Evolutionary conservation across 768 basidiomycete genomes (phyloP), one percentile per base, ranked within the genome.

Genomic region (Boletus fagicola): DNA sequence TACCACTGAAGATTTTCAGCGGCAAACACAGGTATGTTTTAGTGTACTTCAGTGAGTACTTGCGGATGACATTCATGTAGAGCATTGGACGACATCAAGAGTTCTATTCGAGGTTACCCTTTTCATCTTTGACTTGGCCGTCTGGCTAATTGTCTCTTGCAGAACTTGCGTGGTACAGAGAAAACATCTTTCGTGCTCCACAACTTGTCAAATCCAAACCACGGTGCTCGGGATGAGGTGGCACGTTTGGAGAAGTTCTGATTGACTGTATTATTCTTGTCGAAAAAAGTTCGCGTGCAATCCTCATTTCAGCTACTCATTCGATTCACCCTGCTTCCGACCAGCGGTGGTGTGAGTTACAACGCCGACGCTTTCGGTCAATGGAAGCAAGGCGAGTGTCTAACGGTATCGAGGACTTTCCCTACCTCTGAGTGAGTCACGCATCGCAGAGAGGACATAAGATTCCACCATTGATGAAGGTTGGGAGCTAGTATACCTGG

Each of bases 81-180:
- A 30, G 94, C 94, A 3, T 70, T 93, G 59, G 88, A 89, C 58
- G 94, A 96, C 63, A 94, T 95, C 57, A 76, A 75, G 42, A 78
- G 81, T 31, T 92, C 90, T 6, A 92, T 96, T 48, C 68, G 72
- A 72, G 94, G 92, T 87, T 30, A 67, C 31, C 33, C 2, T 26
- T 20, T 38, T 16, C 6, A 6, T 31, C 10, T 40, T 18, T 52
- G 9, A 53, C 18, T 20, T n/a, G 47, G 35, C 45, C 30, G 11
- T 39, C 54, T 49, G 9, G 13, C 57, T 54, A 31, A 65, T 20
- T 39, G 13, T 9, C 18, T 3, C n/a, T 20, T 20, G 28, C 13
- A 51, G 50, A 39, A 11, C 50, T 51, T n/a, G 38, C 50, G 26
- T 51, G 50, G 50, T 51, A 51, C 9, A 38, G 50, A 5, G n/a